Evolutionary conservation across 1,284 basidiomycete species (phyloP).

Genomic region (Tylopilus sp.): DNA sequence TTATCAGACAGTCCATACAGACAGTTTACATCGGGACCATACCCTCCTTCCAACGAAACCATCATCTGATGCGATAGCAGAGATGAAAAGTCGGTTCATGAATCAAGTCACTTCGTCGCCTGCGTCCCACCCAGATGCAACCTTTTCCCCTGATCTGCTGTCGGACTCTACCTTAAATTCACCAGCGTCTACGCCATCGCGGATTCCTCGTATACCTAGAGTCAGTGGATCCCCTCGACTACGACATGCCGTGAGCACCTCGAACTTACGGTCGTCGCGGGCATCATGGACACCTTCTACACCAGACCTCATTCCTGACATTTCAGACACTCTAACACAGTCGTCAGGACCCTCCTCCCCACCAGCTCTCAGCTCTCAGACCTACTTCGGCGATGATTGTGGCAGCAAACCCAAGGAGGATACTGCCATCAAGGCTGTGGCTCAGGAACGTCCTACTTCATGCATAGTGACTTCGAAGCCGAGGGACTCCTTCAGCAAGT

Average conservation of each 20-base stretch:
- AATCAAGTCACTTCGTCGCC: slow-evolving; percentile 34
- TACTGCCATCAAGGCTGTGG: slow-evolving; percentile 3
- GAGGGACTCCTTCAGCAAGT: slow-evolving; percentile 21
- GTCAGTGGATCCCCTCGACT: slow-evolving; percentile 27
- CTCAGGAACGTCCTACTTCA: slow-evolving; percentile 8
- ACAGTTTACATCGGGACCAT: slow-evolving; percentile 13
- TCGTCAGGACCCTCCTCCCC: slow-evolving; percentile 59
- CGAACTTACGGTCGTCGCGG: slow-evolving; percentile 30
- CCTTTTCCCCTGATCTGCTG: slow-evolving; percentile 13
- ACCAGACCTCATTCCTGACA: slow-evolving; percentile 60
- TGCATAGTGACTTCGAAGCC: slow-evolving; percentile 24
- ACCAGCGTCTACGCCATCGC: slow-evolving; percentile 22
- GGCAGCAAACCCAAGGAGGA: slow-evolving; percentile 10
- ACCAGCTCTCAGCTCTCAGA: slow-evolving; percentile 37
- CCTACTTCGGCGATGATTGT: slow-evolving; percentile 13
- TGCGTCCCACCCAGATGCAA: slow-evolving; percentile 21
- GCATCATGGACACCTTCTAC: slow-evolving; percentile 42
- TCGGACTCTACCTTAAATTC: slow-evolving; percentile 13
- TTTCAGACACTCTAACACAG: slow-evolving; percentile 53
- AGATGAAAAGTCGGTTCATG: slow-evolving; percentile 61
- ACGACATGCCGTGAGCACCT: slow-evolving; percentile 28
- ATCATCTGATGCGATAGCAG: slow-evolving; percentile 53
- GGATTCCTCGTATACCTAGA: slow-evolving; percentile 31
- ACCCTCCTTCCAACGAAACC: slow-evolving; percentile 32
- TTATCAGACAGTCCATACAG: slow-evolving; percentile 5